Evolutionary conservation across 2,329 filamentous ascomycete species (phyloP), one percentile per base, ranked within the genome.

Genomic region (Cladosporium sp.): DNA sequence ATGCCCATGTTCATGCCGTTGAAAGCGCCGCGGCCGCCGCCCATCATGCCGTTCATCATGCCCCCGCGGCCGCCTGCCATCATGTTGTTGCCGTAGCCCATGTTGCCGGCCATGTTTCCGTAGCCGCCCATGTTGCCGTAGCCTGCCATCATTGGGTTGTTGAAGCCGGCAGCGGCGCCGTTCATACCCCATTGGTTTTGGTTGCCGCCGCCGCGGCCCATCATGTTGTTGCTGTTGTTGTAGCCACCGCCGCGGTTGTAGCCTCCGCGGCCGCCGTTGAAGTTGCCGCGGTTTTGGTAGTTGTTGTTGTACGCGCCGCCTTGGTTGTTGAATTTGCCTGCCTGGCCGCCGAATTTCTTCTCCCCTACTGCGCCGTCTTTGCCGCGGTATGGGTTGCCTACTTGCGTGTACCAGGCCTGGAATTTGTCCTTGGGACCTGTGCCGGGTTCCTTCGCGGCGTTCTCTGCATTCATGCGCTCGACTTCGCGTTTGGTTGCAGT

Each of bases 401-500:
- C 55, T 27, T 18, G 52, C 12, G 53, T 48, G 46, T 54, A 61
- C 19, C 16, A 35, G 5, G 55, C 57, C 11, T 40, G 50, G 38
- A 57, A 55, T 12, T 53, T 53, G 18, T 38, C 38, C 30, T 55
- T 55, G 4, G 36, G 36, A 12, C 45, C 45, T 6, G 45, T 22
- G 38, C 43, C 55, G 9, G 50, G 50, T n/a, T 57, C 53, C 18
- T 53, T 57, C 2, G 42, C 54, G 13, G 51, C 45, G 20, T 32
- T 55, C n/a, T 51, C 54, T 3, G 53, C 52, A 16, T 60, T 58
- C 25, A 32, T 50, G 16, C 55, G 49, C 55, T 95, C 90, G 51
- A 97, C 84, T 59, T 83, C 79, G 59, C 85, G 86, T 69, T 96
- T 97, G 6, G 84, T 79, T 0, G 89, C 88, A 0, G 89, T 91